Conservation (phyloP, 257 asterid species). For the Lycium barbarum region DNA sequence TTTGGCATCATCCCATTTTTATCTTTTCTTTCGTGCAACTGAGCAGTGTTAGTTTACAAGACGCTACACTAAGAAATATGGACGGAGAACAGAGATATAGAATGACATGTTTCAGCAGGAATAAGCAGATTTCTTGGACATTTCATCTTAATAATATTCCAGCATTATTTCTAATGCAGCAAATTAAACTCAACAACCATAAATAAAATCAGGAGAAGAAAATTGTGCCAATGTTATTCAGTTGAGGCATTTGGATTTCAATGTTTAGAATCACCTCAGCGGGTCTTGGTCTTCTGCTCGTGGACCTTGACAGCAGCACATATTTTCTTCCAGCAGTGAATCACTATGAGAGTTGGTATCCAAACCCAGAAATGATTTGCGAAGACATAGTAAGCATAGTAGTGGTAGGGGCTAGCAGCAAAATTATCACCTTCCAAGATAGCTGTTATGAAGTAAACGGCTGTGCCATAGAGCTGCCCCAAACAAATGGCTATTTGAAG, state of each 20-base stretch:
- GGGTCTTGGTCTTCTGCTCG: constrained; percentile 67
- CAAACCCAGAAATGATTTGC: constrained; percentile 86
- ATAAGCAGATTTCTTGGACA: background rate
- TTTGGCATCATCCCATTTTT: background rate
- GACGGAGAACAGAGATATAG: background rate
- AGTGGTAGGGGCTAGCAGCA: constrained; percentile 59
- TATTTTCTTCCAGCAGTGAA: constrained; percentile 81
- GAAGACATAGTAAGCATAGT: constrained; percentile 64
- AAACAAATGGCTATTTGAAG: constrained; percentile 84
- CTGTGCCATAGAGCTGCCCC: constrained; percentile 91
- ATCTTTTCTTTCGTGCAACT: background rate
- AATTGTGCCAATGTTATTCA: constrained; percentile 16
- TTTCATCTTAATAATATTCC: background rate
- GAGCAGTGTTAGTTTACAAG: background rate
- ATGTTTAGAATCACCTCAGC: constrained; percentile 37
- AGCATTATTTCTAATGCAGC: constrained; percentile 6
- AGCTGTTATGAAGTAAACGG: constrained; percentile 71
- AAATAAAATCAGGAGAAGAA: background rate
- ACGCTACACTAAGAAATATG: background rate
- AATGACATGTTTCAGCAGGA: background rate
- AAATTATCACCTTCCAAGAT: constrained; percentile 86
- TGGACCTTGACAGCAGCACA: constrained; percentile 59
- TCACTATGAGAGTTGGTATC: constrained; percentile 64
- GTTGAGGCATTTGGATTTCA: constrained; percentile 8
- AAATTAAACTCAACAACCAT: background rate